Conservation (phyloP, 2,329 filamentous ascomycete genomes). For the Fusarium coicis region DNA sequence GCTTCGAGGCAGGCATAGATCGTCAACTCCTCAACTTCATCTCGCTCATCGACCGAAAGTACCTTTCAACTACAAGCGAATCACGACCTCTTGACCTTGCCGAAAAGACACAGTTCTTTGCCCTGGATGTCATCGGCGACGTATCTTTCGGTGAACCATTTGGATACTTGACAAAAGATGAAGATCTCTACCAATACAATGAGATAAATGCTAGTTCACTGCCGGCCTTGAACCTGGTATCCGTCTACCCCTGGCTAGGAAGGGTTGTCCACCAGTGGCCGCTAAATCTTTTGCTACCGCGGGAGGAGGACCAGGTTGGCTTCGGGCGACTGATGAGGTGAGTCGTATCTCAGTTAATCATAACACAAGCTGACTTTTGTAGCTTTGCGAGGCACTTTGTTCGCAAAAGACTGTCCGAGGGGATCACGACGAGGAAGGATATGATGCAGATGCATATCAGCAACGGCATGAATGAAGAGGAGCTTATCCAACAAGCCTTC, state of each 20-base stretch:
- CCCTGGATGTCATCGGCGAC: conserved; percentile 64
- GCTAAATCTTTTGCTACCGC: conserved; percentile 49
- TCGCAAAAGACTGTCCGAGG: conserved; percentile 33
- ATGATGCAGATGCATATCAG: conserved; percentile 55
- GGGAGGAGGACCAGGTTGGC: conserved; percentile 51
- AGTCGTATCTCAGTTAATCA: not conserved
- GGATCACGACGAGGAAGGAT: conserved; percentile 43
- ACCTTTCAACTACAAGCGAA: conserved; percentile 52
- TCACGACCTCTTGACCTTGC: conserved; percentile 59
- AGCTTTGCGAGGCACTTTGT: conserved; percentile 38
- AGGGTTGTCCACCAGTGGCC: conserved; percentile 52
- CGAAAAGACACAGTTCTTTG: conserved; percentile 62
- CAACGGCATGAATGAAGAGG: conserved; percentile 49
- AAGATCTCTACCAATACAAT: conserved; percentile 59
- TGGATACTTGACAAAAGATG: conserved; percentile 61
- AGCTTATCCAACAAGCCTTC: conserved; percentile 53
- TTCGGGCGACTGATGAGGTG: conserved; percentile 54
- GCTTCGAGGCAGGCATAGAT: conserved; percentile 55
- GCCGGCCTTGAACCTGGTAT: conserved; percentile 51
- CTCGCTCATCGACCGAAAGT: conserved; percentile 59
- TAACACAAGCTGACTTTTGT: not conserved
- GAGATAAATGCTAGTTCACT: conserved; percentile 56
- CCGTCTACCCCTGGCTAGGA: conserved; percentile 52
- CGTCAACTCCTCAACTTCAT: conserved; percentile 54
- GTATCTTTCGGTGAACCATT: conserved; percentile 64